These are phyloP conservation scores for Bacterosira constricta DNA, from an alignment of 108 stramenopile species.

Conservation along the genomic window DNA sequence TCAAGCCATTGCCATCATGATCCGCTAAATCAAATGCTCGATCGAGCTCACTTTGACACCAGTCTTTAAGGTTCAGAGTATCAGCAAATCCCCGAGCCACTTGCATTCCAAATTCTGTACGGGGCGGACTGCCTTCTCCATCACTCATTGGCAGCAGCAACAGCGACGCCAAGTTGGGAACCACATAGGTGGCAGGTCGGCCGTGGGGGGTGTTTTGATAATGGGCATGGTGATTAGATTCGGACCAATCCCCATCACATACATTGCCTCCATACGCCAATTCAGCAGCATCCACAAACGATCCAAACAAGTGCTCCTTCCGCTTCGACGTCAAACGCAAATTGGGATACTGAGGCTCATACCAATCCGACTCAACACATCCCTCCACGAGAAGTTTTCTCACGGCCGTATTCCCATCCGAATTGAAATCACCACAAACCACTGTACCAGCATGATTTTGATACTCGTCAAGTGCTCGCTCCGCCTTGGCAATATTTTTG, in stretches of 20 bases:
- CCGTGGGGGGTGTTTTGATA: too few relatives aligned
- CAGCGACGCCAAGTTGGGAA: slow-evolving; percentile 38
- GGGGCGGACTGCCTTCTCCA: slow-evolving; percentile 18
- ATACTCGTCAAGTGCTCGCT: slow-evolving; percentile 14
- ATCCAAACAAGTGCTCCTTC: slow-evolving; percentile 19
- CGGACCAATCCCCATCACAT: slow-evolving; percentile 38
- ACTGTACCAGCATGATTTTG: slow-evolving; percentile 43
- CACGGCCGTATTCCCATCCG: slow-evolving; percentile 62
- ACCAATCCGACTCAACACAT: slow-evolving; percentile 54
- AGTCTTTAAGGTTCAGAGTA: slow-evolving; percentile 37
- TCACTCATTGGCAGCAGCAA: slow-evolving; percentile 26
- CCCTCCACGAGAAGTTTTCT: slow-evolving; percentile 69
- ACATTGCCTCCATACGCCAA: slow-evolving; percentile 36
- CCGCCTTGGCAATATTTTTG: slow-evolving; percentile 16
- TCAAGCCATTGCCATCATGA: slow-evolving; percentile 37
- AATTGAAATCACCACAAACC: slow-evolving; percentile 89
- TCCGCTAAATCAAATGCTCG: slow-evolving; percentile 35
- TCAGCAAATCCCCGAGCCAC: slow-evolving; percentile 29
- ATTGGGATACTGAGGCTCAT: slow-evolving; percentile 38
- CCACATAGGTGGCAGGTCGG: slow-evolving; percentile 43
- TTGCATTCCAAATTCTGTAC: slow-evolving; percentile 40
- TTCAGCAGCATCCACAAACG: slow-evolving; percentile 39
- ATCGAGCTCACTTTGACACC: slow-evolving; percentile 26
- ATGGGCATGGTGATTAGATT: neutral
- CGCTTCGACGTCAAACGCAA: slow-evolving; percentile 18